These are phyloP conservation scores for Xylaria sp. DNA, from an alignment of 495 filamentous ascomycete species.

Conservation along the genomic window DNA sequence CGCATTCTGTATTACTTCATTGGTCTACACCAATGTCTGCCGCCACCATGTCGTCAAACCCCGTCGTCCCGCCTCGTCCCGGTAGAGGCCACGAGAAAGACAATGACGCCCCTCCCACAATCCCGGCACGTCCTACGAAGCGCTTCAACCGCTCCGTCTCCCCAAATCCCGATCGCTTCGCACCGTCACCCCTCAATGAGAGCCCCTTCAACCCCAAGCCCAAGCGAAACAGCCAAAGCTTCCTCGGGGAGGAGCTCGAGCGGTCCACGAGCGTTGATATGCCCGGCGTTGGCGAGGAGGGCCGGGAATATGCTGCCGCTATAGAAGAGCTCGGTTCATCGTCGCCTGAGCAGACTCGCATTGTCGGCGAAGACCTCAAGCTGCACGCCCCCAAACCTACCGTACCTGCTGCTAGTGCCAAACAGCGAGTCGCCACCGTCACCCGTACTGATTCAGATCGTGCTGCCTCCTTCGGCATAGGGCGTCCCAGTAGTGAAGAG, in stretches of 20 bases:
- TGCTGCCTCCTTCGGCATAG: conserved; percentile 82
- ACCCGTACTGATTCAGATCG: conserved; percentile 88
- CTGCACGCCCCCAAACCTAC: conserved; percentile 92
- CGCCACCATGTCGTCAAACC: conserved; percentile 61
- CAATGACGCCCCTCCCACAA: conserved; percentile 49
- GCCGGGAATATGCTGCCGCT: conserved; percentile 80
- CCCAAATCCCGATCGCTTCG: conserved; percentile 77
- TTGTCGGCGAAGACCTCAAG: conserved; percentile 79
- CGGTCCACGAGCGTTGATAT: conserved; percentile 81
- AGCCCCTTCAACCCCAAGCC: conserved; percentile 42
- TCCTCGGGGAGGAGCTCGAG: conserved; percentile 54
- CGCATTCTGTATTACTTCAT: conserved; percentile 13
- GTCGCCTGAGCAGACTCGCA: conserved; percentile 69
- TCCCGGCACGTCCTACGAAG: conserved; percentile 75
- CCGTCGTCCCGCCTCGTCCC: conserved; percentile 71
- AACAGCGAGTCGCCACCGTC: conserved; percentile 77
- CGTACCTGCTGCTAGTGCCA: conserved; percentile 76
- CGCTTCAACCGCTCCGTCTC: conserved; percentile 78
- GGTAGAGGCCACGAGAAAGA: conserved; percentile 53
- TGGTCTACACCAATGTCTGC: conserved; percentile 45
- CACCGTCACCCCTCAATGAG: conserved; percentile 87
- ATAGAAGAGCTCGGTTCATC: conserved; percentile 49
- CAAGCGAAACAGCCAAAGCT: conserved; percentile 50
- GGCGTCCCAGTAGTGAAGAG: conserved; percentile 62
- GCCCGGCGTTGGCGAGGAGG: conserved; percentile 87